Base-by-base conservation (phyloP, 176 grass and related monocot genomes). In the Bromus sterilis region DNA sequence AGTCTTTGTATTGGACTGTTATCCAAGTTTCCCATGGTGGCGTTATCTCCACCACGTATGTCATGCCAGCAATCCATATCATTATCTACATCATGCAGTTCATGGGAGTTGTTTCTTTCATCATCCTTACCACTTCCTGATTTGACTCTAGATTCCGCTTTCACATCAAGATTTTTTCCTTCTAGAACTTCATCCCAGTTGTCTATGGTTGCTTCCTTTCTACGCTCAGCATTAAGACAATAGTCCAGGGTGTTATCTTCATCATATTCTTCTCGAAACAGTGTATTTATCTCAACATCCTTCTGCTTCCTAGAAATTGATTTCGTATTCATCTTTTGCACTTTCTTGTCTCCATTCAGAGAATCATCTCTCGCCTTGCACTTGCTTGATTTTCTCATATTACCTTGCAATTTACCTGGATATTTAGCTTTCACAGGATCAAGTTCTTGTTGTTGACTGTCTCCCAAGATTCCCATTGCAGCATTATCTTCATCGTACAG, bases 331-430 rank as follows among this genome's bases (percentile, higher is more conserved):
- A 81, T 46, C 56, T 89, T 82, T 82, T 82, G 79, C 23, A 82
- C 56, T 74, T 78, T 82, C 30, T 56, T 86, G 25, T 77, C 37
- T 80, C 68, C 84, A 56, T 66, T 81, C 20, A 34, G 55, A 8
- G 65, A 68, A 89, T 67, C 78, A 56, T 74, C 55, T 44, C 55
- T 70, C 49, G 37, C 40, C 42, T 89, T 86, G 65, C 43, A 14
- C 66, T 87, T 95, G 67, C 78, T 86, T 2, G 48, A 62, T 59
- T 94, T 97, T 83, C 33, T 85, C 46, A 83, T 91, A 80, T 8
- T 83, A 76, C 66, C 59, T 77, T 80, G 73, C 66, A 71, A 75
- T 81, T 85, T 73, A 23, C 56, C 49, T 68, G 79, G 42, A 78
- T 78, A 80, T 78, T 95, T 91, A 41, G 65, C 71, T 86, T 91